Evolutionary conservation across 2,329 filamentous ascomycete species (phyloP), one percentile per base, ranked within the genome.

Genomic region (Beauveria rudraprayagi): DNA sequence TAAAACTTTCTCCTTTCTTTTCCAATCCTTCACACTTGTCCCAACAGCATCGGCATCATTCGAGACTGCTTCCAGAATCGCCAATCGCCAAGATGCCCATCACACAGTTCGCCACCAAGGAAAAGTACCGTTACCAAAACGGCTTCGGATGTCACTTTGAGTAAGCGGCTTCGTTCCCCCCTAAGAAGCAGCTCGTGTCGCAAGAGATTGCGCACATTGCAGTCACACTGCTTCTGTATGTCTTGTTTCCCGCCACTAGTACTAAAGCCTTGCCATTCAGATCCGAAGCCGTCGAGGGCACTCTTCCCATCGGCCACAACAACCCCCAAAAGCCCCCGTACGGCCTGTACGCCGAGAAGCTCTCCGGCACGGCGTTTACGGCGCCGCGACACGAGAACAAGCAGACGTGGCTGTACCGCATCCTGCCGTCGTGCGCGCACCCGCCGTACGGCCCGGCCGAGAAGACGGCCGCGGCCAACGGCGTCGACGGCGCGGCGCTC

Each of bases 311-410:
- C 62, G 90, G 83, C 55, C 83, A 87, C 47, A 96, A 95, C 78
- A 91, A 89, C 3, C 91, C 91, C 0, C 91, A 95, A 71, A 91
- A 91, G 70, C 86, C 86, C 0, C 82, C 89, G 0, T 84, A 86
- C 65, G 91, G 90, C 0, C 84, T 96, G 30, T 94, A 94, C 75
- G 85, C 90, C 30, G 91, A 96, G 75, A 89, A 89, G 76, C 80
- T 90, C 48, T 89, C 87, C 0, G 88, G 87, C 8, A 89, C 86
- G 1, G 80, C 88, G 34, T 91, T 91, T 70, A 90, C 87, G 4
- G 85, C 86, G 1, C 86, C 87, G 0, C 78, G 88, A 30, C 78
- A 83, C 70, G 82, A 87, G 61, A 90, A 89, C 73, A 83, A 84
- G 68, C 87, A 90, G 70, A 81, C 86, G 46, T 90, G 87, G 87